phyloP scores from a whole-genome alignment of 768 basidiomycete species.

The Megacollybia marginata region DNA sequence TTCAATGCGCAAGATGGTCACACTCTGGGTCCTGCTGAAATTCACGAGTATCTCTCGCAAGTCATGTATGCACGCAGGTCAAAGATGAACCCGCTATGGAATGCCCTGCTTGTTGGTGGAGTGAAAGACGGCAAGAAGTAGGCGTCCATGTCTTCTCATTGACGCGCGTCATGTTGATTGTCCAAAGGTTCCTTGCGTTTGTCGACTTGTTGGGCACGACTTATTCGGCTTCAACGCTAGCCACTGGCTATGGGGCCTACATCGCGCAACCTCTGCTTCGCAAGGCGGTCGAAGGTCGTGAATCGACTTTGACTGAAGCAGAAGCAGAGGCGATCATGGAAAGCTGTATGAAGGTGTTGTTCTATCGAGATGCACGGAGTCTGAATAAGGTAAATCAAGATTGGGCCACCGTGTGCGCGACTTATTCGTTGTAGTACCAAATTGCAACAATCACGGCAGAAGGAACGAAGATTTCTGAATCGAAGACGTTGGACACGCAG shows the following conservation, averaged over 20 bases:
- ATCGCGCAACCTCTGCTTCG: constrained; percentile 92
- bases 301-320: constrained; percentile 67
- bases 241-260: constrained; percentile 90
- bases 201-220: constrained; percentile 97
- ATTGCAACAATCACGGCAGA: constrained; percentile 77
- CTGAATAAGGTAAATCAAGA: constrained; percentile 81
- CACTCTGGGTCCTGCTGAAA: constrained; percentile 75
- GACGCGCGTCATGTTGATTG: background rate
- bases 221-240: constrained; percentile 86
- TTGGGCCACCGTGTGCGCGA: background rate
- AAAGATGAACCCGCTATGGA: constrained; percentile 94
- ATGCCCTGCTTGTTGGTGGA: constrained; percentile 88
- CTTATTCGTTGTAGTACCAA: constrained; percentile 65
- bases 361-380: constrained; percentile 93
- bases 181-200: constrained; percentile 81
- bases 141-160: background rate
- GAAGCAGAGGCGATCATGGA: constrained; percentile 75
- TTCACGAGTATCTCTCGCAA: constrained; percentile 87
- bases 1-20: constrained; percentile 79
- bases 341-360: constrained; percentile 87
- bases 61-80: constrained; percentile 85
- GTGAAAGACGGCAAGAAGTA: constrained; percentile 75
- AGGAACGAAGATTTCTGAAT: constrained; percentile 76
- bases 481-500: constrained; percentile 63
- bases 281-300: constrained; percentile 80